These are phyloP conservation scores for Neobulgaria alba DNA, from an alignment of 2,329 filamentous ascomycete species.

Conservation along the genomic window DNA sequence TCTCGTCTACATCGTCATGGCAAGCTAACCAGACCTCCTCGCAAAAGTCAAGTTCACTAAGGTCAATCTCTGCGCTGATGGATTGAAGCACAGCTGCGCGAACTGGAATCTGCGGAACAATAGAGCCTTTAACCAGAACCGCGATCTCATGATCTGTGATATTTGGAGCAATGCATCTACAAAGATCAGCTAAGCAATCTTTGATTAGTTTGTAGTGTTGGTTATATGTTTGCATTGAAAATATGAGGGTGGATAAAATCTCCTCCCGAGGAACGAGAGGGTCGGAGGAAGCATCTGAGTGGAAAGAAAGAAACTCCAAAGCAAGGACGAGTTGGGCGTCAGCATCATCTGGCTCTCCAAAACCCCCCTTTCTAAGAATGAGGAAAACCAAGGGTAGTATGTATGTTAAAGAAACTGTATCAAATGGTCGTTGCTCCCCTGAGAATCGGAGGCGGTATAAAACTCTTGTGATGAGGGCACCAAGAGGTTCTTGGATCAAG, in stretches of 20 bases:
- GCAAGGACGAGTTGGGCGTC: conserved; percentile 87
- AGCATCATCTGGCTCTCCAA: conserved; percentile 68
- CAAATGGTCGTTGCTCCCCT: conserved; percentile 89
- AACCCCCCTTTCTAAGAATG: conserved; percentile 70
- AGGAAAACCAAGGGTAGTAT: conserved; percentile 73
- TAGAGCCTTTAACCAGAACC: conserved; percentile 68
- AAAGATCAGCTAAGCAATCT: conserved; percentile 82
- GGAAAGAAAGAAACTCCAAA: conserved; percentile 80
- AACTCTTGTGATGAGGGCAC: conserved; percentile 76
- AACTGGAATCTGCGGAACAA: conserved; percentile 71
- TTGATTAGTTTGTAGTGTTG: conserved; percentile 95
- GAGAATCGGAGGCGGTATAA: conserved; percentile 85
- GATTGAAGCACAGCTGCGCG: conserved; percentile 79
- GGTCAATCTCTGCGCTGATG: conserved; percentile 83
- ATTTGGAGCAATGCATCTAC: conserved; percentile 75
- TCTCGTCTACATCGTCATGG: conserved; percentile 86
- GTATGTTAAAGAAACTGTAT: conserved; percentile 80
- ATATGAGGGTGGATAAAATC: conserved; percentile 62
- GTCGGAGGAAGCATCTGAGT: conserved; percentile 72
- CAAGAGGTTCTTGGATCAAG: conserved; percentile 71
- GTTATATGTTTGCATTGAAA: conserved; percentile 77
- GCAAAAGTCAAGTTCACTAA: conserved; percentile 78
- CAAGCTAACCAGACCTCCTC: conserved; percentile 90
- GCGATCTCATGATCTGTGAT: conserved; percentile 65
- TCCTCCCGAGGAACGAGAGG: conserved; percentile 66